Percentiles rank a stretch among this genome's conserved stretches.
Evolutionary conservation across 495 filamentous ascomycete genomes (phyloP).

Genomic region (Mycothermus thermophilus): DNA sequence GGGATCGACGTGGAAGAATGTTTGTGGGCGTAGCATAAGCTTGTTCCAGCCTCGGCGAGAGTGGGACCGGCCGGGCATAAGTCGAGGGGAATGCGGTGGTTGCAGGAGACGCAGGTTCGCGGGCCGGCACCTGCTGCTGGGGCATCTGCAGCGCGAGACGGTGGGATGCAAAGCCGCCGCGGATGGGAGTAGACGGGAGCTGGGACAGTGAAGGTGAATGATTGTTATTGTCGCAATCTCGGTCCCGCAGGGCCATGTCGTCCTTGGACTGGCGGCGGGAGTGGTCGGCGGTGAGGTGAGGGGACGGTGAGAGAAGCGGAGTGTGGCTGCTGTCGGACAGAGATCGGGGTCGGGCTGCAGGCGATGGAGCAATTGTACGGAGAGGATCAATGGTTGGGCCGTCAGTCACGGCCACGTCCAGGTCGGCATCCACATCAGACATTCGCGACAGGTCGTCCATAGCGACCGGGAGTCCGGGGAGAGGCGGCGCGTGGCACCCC

Average conservation of each 20-base stretch:
- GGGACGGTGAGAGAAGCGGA: slow-evolving; percentile 49
- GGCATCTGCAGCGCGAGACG: slow-evolving; percentile 66
- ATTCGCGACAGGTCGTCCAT: slow-evolving; percentile 14
- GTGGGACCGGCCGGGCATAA: slow-evolving; percentile 49
- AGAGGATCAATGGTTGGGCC: background rate
- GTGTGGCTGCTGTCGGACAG: slow-evolving; percentile 38
- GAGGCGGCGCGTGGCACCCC: background rate
- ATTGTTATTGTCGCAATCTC: too few relatives aligned
- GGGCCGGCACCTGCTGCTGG: background rate
- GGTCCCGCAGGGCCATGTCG: slow-evolving; percentile 47
- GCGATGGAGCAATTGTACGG: background rate
- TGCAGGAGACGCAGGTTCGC: slow-evolving; percentile 12
- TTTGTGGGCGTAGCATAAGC: slow-evolving; percentile 68
- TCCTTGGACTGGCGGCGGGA: slow-evolving; percentile 55
- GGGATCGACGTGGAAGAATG: slow-evolving; percentile 70
- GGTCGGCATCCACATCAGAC: slow-evolving; percentile 14
- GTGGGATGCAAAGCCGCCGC: slow-evolving; percentile 43
- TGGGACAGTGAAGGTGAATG: slow-evolving; percentile 4
- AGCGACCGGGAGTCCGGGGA: too few relatives aligned
- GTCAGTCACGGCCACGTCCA: slow-evolving; percentile 10
- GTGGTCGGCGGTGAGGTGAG: slow-evolving; percentile 50
- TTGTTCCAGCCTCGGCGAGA: slow-evolving; percentile 77
- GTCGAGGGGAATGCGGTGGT: slow-evolving; percentile 36
- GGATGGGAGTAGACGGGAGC: slow-evolving; percentile 36
- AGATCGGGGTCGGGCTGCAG: slow-evolving; percentile 29